These are phyloP conservation scores for Boletus sp. DNA, from an alignment of 1,284 basidiomycete species.

Conservation along the genomic window DNA sequence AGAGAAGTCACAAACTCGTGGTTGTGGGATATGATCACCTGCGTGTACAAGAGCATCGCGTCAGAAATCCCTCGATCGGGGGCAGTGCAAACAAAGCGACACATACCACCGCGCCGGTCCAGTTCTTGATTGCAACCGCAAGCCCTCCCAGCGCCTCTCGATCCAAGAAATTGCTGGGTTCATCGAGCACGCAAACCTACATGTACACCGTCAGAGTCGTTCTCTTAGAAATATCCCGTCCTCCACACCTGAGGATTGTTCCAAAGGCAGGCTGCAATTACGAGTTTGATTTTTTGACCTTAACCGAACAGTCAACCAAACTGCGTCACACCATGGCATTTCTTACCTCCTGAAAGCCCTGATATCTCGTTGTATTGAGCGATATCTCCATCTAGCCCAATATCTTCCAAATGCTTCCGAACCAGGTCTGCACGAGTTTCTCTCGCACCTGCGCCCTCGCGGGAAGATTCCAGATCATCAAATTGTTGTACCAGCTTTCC, in stretches of 20 bases:
- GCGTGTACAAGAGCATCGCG: conserved; percentile 16
- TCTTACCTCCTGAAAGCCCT: conserved; percentile 78
- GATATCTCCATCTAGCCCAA: conserved; percentile 95
- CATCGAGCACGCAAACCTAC: conserved; percentile 74
- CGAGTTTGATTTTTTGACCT: conserved; percentile 96
- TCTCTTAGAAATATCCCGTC: background rate
- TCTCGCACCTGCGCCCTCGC: conserved; percentile 87
- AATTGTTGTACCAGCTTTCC: conserved; percentile 89
- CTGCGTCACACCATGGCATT: conserved; percentile 6
- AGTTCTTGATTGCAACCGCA: conserved; percentile 93
- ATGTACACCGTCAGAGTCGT: conserved; percentile 28
- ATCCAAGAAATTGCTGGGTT: conserved; percentile 98
- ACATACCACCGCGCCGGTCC: conserved; percentile 87
- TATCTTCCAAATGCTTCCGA: conserved; percentile 88
- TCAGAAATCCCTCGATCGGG: conserved; percentile 22
- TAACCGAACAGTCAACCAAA: conserved; percentile 28
- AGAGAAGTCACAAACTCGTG: conserved; percentile 86
- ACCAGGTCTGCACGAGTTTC: conserved; percentile 81
- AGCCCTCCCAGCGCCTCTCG: conserved; percentile 87
- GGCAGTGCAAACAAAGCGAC: conserved; percentile 20
- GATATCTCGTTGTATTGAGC: conserved; percentile 96
- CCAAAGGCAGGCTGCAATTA: conserved; percentile 93
- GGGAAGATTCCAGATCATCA: conserved; percentile 93
- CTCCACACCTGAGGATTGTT: conserved; percentile 80
- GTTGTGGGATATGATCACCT: conserved; percentile 97